A percentile compares a stretch with the other conserved stretches of the same genome.
phyloP scores from a whole-genome alignment of 495 filamentous ascomycete species.

The Tetracladium setigerum region DNA sequence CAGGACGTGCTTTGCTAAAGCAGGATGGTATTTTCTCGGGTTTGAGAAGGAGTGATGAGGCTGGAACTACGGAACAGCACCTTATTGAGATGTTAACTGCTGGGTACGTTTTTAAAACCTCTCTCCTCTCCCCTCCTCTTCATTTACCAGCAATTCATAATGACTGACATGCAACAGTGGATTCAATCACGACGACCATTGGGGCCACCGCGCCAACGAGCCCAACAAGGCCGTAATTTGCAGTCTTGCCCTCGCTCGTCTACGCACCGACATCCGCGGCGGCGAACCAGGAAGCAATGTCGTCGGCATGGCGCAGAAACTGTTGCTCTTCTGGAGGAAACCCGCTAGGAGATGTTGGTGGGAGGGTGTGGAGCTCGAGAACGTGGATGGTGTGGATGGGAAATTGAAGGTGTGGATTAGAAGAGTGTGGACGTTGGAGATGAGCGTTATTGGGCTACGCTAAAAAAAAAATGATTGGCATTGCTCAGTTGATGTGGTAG shows the following conservation, averaged over 20 bases:
- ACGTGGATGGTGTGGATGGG: slow-evolving; percentile 86
- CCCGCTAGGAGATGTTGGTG: slow-evolving; percentile 97
- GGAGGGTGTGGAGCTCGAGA: slow-evolving; percentile 90
- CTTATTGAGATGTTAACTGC: slow-evolving; percentile 99
- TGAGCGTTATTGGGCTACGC: slow-evolving; percentile 91
- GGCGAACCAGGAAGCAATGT: slow-evolving; percentile 65
- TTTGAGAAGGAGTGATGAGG: slow-evolving; percentile 86
- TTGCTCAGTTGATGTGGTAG: too few relatives aligned
- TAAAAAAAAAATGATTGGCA: too few relatives aligned
- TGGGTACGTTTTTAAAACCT: slow-evolving; percentile 52
- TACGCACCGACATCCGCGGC: slow-evolving; percentile 85
- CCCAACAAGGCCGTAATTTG: slow-evolving; percentile 98
- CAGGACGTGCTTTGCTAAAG: slow-evolving; percentile 73
- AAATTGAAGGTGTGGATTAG: slow-evolving; percentile 97
- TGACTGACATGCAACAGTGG: slow-evolving; percentile 48
- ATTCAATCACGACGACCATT: slow-evolving; percentile 90
- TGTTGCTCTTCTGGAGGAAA: slow-evolving; percentile 97
- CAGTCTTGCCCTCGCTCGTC: slow-evolving; percentile 83
- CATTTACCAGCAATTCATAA: not conserved
- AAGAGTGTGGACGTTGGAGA: slow-evolving; percentile 97
- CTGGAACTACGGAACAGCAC: slow-evolving; percentile 95
- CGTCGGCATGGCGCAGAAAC: slow-evolving; percentile 97
- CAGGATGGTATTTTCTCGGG: slow-evolving; percentile 97
- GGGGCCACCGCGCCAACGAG: slow-evolving; percentile 93
- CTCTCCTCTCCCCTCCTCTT: slow-evolving; percentile 3